Base-by-base conservation (phyloP, 768 basidiomycete genomes). In the Mycena latifolia region DNA sequence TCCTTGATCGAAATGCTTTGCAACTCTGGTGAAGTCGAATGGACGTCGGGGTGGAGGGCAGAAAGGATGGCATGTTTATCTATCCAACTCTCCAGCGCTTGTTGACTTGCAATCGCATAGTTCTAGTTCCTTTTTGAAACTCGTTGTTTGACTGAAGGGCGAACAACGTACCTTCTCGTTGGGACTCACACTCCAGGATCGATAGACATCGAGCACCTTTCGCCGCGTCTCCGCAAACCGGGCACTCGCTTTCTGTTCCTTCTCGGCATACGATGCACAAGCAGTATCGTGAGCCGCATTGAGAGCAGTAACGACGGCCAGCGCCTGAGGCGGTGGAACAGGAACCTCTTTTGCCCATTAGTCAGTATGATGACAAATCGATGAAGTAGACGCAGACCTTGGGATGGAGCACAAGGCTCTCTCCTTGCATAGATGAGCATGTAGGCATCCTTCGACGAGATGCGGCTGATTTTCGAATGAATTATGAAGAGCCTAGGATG, bases 351-450 rank as follows among this genome's bases (percentile, higher is more conserved):
- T n/a, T 14, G 24, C 25, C 18, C 25, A 15, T 69, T 31, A 51
- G 57, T 59, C 50, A 52, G 28, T 41, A 51, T 65, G 45, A 28
- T 24, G 35, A 10, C 31, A 56, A 69, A 63, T 43, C 64, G 63
- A 63, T 66, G 33, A 35, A 35, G 33, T 14, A 35, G 67, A 43
- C 43, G 29, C 22, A 2, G 61, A 59, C 55, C 67, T 65, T 53
- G 66, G 22, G 41, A 59, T 51, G 51, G 24, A 22, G 37, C 14
- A 35, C 65, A 70, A n/a, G 63, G 27, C 47, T 77, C 72, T 69
- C 81, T 83, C 14, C 88, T 86, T 39, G 87, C 85, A 77, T 98
- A 99, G 58, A 99, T 90, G 33, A 98, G 85, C 95, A 98, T 97
- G 78, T 99, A 98, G 8, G 94, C 95, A 71, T 98, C 95, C 77